phyloP scores from a whole-genome alignment of 1,139 yeast genomes.

The Suhomyces chickasaworum region DNA sequence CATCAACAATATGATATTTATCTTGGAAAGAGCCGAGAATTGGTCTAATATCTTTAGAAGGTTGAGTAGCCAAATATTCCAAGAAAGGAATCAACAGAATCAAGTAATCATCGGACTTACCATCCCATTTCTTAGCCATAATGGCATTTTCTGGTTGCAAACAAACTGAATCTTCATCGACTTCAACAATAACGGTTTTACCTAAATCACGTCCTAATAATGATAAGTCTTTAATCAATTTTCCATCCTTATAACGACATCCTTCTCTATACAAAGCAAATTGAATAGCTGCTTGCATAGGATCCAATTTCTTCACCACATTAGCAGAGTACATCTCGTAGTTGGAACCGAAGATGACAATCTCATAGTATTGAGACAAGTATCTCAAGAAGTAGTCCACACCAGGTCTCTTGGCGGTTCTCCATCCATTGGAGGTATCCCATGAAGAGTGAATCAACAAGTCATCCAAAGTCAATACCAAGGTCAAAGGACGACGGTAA shows the following conservation, averaged over 20 bases:
- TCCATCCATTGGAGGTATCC: slow-evolving; percentile 94
- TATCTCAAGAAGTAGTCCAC: slow-evolving; percentile 94
- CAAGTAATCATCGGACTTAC: slow-evolving; percentile 76
- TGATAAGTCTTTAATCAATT: slow-evolving; percentile 80
- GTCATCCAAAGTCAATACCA: slow-evolving; percentile 88
- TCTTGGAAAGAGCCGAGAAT: slow-evolving; percentile 70
- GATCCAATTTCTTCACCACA: slow-evolving; percentile 86
- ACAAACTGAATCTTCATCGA: slow-evolving; percentile 69
- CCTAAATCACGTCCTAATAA: slow-evolving; percentile 87
- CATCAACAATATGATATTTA: slow-evolving; percentile 65
- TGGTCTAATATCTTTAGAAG: slow-evolving; percentile 87
- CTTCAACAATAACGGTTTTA: slow-evolving; percentile 79
- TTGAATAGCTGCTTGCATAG: slow-evolving; percentile 84
- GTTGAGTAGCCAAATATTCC: slow-evolving; percentile 93
- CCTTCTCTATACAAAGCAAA: slow-evolving; percentile 91
- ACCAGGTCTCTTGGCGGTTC: slow-evolving; percentile 99
- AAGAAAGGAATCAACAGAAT: slow-evolving; percentile 85
- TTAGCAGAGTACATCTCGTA: slow-evolving; percentile 86
- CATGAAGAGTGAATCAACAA: slow-evolving; percentile 88
- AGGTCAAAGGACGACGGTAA: slow-evolving; percentile 88
- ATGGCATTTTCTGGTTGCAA: slow-evolving; percentile 93
- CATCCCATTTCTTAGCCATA: slow-evolving; percentile 83
- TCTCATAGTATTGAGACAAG: slow-evolving; percentile 92
- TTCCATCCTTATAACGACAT: slow-evolving; percentile 87
- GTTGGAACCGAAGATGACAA: slow-evolving; percentile 85